A percentile compares a stretch with the other conserved stretches of the same genome.
Conservation (phyloP, 106 monocot genomes). For the Agapanthus africanus region DNA sequence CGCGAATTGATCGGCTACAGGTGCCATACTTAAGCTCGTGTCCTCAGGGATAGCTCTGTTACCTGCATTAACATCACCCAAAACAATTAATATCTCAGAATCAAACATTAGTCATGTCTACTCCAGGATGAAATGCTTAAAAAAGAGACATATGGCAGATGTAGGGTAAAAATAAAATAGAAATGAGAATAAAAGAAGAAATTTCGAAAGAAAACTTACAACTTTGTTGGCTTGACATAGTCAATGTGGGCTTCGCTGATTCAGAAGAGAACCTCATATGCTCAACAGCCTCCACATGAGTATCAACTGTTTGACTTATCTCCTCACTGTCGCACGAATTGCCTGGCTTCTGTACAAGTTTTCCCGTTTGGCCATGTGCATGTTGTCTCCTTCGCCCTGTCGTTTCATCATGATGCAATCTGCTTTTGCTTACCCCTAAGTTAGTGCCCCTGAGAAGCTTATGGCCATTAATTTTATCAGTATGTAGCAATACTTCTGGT, state of each 20-base stretch:
- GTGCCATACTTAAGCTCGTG: constrained; percentile 11
- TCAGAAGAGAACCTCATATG: constrained; percentile 2
- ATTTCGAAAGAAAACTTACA: constrained; percentile 17
- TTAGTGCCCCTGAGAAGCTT: constrained; percentile 14
- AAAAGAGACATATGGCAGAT: neutral
- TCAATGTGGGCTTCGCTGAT: constrained; percentile 1
- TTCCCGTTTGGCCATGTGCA: constrained; percentile 14
- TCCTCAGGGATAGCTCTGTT: constrained; percentile 17
- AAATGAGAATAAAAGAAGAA: constrained; percentile 6
- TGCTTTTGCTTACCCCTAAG: constrained; percentile 10
- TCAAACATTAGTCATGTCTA: neutral
- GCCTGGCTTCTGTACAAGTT: constrained; percentile 7
- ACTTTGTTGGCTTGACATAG: constrained; percentile 10
- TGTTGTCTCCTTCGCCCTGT: constrained; percentile 13
- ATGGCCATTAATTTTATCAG: constrained; percentile 5
- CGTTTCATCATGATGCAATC: constrained; percentile 7
- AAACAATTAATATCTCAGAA: neutral
- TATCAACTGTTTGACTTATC: constrained; percentile 11
- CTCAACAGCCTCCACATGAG: constrained; percentile 12
- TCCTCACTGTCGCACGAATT: constrained; percentile 8
- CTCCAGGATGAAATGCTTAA: neutral
- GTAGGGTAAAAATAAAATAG: neutral
- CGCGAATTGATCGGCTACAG: constrained; percentile 12
- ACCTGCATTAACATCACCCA: constrained; percentile 18
- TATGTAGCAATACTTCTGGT: neutral